Base-by-base conservation (phyloP, 2,329 filamentous ascomycete species). In the Bipolaris cookei region DNA sequence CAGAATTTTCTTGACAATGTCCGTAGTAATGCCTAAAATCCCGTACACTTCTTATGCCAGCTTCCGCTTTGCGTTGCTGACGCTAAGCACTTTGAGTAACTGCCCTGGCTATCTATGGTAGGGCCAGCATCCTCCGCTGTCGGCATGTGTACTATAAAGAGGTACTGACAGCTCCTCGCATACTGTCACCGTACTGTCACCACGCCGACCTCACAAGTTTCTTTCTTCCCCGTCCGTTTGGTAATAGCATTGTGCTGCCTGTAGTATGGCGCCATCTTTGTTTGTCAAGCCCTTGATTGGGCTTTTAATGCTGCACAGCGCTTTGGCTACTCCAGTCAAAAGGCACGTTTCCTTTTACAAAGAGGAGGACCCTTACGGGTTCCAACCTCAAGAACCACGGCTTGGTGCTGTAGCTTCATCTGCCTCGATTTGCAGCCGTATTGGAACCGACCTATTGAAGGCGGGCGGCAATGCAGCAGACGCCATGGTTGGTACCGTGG, bases 401-500 rank as follows among this genome's bases (percentile, higher is more conserved):
- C 55, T 78, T 38, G 81, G 81, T 25, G 81, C 79, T 39, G 79
- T 83, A 16, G 79, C 81, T 4, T 80, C 77, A 1, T 79, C 82
- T 64, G 76, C 67, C 54, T 69, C 74, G 0, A 74, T 79, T 45
- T 82, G 80, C 67, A 79, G 74, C 59, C 66, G 74, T n/a, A 79
- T 83, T 44, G 81, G 81, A 13, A 78, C 71, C n/a, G 74, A 79
- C 14, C 57, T 81, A n/a, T 64, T 82, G 38, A 76, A 79, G 54
- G 48, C 69, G 37, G 80, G 80, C 16, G 90, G 80, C 8, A 82
- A 80, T 74, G 81, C 81, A 16, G 81, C 80, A 6, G 81, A 83
- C 72, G 78, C 78, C 4, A 66, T 81, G 67, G 79, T 82, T 6
- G 80, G 78, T 4, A 81, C 80, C 2, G 74, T 77, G 4, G 73